Evolutionary conservation across 306 rosid species (phyloP), one percentile per base, ranked within the genome.

Genomic region (Lathyrus sativus): DNA sequence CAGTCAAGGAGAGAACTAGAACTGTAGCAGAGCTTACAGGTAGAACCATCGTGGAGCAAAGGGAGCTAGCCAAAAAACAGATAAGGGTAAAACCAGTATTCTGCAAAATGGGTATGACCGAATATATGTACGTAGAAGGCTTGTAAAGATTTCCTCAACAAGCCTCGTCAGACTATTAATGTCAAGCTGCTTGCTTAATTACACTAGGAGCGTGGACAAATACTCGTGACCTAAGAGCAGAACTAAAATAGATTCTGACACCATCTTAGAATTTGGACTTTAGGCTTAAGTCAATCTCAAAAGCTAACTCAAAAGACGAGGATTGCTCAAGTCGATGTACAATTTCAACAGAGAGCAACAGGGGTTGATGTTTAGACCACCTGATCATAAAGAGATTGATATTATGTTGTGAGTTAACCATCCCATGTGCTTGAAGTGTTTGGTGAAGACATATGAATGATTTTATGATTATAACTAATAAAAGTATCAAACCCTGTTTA

Each of bases 321-420:
- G 4, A 6, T 2, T 55, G 9, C 38, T 26, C 62, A 13, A 56
- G 11, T 3, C 0, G 62, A 26, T 26, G 61, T 55, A 14, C 3
- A 15, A 55, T 51, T 28, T 22, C n/a, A 51, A 51, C 6, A 51
- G 7, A 46, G 22, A 39, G 42, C 19, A 37, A 9, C 48, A 37
- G 19, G 48, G 31, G 19, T 17, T 15, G 42, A 61, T 9, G 11
- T 61, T 35, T 37, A 17, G 44, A 11, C 31, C 33, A 18, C 15
- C 7, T 18, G 31, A 24, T 18, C 33, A 18, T 10, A 11, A 37
- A 18, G 48, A 17, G 17, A 6, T 11, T 22, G 31, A 3, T 19
- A 60, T 60, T 59, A 14, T n/a, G 11, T 39, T 46, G 39, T 11
- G 62, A 67, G 38, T n/a, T 28, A 67, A 51, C 41, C 48, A 62